Percentiles rank a stretch among this genome's conserved stretches.
These are phyloP conservation scores for Lantana camara DNA, from an alignment of 257 asterid species.

Conservation along the genomic window DNA sequence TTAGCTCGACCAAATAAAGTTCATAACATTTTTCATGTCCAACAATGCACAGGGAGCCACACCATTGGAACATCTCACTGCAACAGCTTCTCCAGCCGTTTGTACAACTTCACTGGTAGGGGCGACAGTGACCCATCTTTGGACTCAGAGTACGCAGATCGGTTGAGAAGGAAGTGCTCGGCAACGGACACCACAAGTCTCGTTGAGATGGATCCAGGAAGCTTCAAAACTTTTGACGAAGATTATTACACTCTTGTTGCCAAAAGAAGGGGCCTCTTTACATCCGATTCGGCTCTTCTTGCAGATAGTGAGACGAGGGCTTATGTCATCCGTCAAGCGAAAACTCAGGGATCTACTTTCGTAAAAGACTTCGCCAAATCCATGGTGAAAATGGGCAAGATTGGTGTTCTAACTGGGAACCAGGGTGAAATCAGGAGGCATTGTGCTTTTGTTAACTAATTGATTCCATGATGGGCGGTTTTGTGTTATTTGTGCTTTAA, in stretches of 20 bases:
- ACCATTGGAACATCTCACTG: slow-evolving; percentile 65
- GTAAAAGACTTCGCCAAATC: slow-evolving; percentile 43
- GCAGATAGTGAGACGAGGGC: slow-evolving; percentile 36
- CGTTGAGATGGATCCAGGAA: slow-evolving; percentile 68
- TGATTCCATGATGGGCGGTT: too few species aligned
- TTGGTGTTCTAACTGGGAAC: slow-evolving; percentile 50
- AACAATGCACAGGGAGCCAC: slow-evolving; percentile 26
- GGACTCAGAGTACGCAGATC: slow-evolving; percentile 48
- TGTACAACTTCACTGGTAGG: slow-evolving; percentile 67
- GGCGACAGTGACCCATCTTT: slow-evolving; percentile 59
- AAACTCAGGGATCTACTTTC: slow-evolving; percentile 31
- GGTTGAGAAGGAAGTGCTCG: slow-evolving; percentile 38
- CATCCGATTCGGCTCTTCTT: slow-evolving; percentile 55
- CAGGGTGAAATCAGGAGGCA: slow-evolving; percentile 53
- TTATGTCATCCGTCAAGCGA: slow-evolving; percentile 35
- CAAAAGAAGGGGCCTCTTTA: slow-evolving; percentile 50
- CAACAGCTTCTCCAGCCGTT: slow-evolving; percentile 45
- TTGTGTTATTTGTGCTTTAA: neutral
- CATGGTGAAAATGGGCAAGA: too few species aligned
- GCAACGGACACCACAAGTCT: slow-evolving; percentile 42
- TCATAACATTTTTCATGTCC: too few species aligned
- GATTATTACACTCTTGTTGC: slow-evolving; percentile 40
- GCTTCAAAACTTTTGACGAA: slow-evolving; percentile 44
- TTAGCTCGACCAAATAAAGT: too few species aligned
- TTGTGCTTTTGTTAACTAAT: slow-evolving; percentile 48